phyloP scores from a whole-genome alignment of 2,329 filamentous ascomycete species.

The Fusarium illudens region DNA sequence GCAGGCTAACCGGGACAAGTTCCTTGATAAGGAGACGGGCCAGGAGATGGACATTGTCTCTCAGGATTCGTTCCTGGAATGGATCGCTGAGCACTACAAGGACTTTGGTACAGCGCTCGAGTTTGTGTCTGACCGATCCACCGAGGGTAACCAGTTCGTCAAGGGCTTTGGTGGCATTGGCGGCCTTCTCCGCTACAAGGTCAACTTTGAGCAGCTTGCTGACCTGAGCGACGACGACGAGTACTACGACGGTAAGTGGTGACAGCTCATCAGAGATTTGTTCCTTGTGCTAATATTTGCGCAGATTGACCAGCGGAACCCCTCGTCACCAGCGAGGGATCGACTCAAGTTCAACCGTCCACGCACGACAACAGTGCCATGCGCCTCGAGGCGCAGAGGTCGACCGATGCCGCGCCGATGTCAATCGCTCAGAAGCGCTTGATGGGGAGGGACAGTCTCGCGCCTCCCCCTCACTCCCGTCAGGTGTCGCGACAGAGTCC shows the following conservation, averaged over 20 bases:
- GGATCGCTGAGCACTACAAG: constrained; percentile 98
- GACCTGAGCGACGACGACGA: constrained; percentile 94
- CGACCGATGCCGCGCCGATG: constrained; percentile 56
- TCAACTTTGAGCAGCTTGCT: constrained; percentile 99
- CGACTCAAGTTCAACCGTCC: constrained; percentile 68
- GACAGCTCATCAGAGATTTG: neutral
- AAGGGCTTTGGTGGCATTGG: constrained; percentile 99
- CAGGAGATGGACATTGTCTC: constrained; percentile 96
- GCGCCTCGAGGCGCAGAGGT: constrained; percentile 52
- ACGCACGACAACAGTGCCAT: constrained; percentile 54
- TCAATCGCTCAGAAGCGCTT: constrained; percentile 57
- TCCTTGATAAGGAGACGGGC: constrained; percentile 94
- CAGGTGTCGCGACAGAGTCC: constrained; percentile 70
- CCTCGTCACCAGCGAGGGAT: constrained; percentile 89
- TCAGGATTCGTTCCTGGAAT: constrained; percentile 95
- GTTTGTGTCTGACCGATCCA: constrained; percentile 97
- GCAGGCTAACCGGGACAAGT: constrained; percentile 75
- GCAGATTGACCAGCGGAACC: constrained; percentile 87
- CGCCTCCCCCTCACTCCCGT: constrained; percentile 54
- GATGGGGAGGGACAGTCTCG: constrained; percentile 57
- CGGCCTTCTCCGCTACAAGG: constrained; percentile 97
- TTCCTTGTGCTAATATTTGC: constrained; percentile 12
- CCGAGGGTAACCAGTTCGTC: constrained; percentile 99
- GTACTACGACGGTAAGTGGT: constrained; percentile 75
- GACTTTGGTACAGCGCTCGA: constrained; percentile 96